Percentiles rank a stretch among this genome's conserved stretches.
Conservation (phyloP, 2,329 filamentous ascomycete species). For the Sporothrix mexicana region DNA sequence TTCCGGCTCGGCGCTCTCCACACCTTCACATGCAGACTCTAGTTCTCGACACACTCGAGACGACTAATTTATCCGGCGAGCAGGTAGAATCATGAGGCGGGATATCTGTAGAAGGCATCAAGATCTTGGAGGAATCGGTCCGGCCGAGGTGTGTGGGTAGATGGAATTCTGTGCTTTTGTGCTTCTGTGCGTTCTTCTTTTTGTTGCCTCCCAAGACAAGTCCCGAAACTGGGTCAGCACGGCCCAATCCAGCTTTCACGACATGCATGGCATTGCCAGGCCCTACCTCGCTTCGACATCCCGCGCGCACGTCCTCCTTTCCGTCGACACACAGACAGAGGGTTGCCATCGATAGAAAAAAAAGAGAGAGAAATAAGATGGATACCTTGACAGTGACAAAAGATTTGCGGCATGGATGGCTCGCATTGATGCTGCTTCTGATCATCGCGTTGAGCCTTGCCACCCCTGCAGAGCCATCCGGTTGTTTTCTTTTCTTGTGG, state of each 20-base stretch:
- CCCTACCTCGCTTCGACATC: slow-evolving; percentile 9
- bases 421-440: slow-evolving; percentile 20
- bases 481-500: slow-evolving; percentile 13
- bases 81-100: neutral
- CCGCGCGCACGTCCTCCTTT: slow-evolving; percentile 5
- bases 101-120: neutral
- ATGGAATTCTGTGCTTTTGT: neutral
- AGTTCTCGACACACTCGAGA: slow-evolving; percentile 24
- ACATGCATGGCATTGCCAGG: slow-evolving; percentile 1
- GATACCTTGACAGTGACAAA: neutral
- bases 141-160: neutral
- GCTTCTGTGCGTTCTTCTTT: too few species aligned
- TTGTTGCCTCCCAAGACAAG: neutral
- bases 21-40: neutral
- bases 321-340: slow-evolving; percentile 3
- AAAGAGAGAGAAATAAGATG: neutral
- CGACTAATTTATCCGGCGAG: slow-evolving; percentile 22
- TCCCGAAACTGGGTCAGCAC: slow-evolving; percentile 14
- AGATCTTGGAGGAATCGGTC: neutral
- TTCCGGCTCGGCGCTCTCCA: slow-evolving; percentile 8
- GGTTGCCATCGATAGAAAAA: neutral
- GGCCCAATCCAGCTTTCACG: neutral
- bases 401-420: slow-evolving; percentile 24
- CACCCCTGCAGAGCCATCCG: slow-evolving; percentile 7
- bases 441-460: slow-evolving; percentile 20